Evolutionary conservation across 331 rosid species (phyloP).

Genomic region (Acacia pycnantha): DNA sequence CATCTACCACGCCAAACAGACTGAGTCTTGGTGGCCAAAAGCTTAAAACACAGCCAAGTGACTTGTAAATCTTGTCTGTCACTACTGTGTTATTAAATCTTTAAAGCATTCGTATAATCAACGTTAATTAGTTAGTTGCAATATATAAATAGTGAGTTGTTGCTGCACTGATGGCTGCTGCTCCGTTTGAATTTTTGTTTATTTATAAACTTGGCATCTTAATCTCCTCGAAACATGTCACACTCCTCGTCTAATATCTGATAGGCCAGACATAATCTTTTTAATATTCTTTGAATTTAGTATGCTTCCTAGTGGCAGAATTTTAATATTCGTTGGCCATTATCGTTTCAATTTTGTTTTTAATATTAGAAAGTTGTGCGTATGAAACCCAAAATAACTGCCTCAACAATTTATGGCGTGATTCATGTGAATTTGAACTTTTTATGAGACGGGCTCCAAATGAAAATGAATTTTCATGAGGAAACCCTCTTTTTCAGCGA

Average conservation of each 20-base stretch:
- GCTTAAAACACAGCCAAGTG: conserved; percentile 19
- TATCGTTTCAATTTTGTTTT: not conserved
- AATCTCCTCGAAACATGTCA: not conserved
- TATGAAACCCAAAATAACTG: not conserved
- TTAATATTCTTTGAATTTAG: not conserved
- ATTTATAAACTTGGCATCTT: not conserved
- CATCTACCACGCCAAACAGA: conserved; percentile 26
- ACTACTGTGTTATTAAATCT: conserved; percentile 11
- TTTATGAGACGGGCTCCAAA: conserved; percentile 2
- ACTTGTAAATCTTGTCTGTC: conserved; percentile 23
- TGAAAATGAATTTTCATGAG: not conserved
- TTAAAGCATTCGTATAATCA: conserved; percentile 13
- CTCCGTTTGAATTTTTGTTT: not conserved
- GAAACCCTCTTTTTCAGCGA: not conserved
- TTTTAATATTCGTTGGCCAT: conserved; percentile 18
- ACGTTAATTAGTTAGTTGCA: conserved; percentile 4
- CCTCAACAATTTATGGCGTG: not conserved
- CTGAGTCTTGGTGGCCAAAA: not conserved
- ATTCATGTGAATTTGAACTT: conserved; percentile 6
- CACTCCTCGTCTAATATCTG: not conserved
- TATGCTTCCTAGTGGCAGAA: conserved; percentile 19
- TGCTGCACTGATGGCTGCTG: not conserved
- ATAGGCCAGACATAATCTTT: not conserved
- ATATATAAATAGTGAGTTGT: conserved; percentile 20
- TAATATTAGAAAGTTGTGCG: no score